A percentile compares a stretch with the other conserved stretches of the same genome.
phyloP scores from a whole-genome alignment of 2,329 filamentous ascomycete genomes.

The Stemphylium lycopersici region DNA sequence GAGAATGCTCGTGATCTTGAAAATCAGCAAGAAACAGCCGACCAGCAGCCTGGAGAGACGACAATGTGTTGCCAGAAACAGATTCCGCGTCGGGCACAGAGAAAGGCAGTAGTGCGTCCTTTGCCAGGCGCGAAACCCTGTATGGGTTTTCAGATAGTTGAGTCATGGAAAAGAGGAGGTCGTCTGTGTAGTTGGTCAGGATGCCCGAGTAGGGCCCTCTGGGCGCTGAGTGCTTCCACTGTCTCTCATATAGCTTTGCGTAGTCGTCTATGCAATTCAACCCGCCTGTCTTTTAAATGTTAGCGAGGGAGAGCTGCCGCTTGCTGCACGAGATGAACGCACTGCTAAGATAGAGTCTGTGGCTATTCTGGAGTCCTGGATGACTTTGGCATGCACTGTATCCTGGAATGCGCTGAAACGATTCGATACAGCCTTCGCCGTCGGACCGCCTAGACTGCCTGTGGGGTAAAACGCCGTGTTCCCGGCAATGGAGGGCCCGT shows the following conservation, averaged over 20 bases:
- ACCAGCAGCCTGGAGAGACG: slow-evolving; percentile 43
- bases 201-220: slow-evolving; percentile 9
- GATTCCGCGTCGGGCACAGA: not conserved
- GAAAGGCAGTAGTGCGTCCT: slow-evolving; percentile 10
- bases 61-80: slow-evolving; percentile 25
- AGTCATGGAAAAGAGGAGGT: slow-evolving; percentile 22
- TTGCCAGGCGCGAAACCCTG: slow-evolving; percentile 8
- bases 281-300: not conserved
- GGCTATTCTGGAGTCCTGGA: not conserved
- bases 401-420: not conserved
- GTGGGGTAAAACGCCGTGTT: not conserved
- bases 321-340: too few relatives aligned
- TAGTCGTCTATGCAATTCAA: slow-evolving; percentile 1
- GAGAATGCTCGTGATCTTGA: too few relatives aligned
- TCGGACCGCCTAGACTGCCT: not conserved
- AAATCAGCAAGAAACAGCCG: slow-evolving; percentile 22
- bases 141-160: slow-evolving; percentile 15
- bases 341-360: not conserved
- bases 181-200: slow-evolving; percentile 18
- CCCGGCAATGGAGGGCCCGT: slow-evolving; percentile 1
- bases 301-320: too few relatives aligned
- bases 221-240: slow-evolving; percentile 1
- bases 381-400: not conserved
- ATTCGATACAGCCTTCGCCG: not conserved
- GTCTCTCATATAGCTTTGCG: slow-evolving; percentile 1